phyloP scores from a whole-genome alignment of 176 grass and related monocot species.

The Oryza meridionalis region DNA sequence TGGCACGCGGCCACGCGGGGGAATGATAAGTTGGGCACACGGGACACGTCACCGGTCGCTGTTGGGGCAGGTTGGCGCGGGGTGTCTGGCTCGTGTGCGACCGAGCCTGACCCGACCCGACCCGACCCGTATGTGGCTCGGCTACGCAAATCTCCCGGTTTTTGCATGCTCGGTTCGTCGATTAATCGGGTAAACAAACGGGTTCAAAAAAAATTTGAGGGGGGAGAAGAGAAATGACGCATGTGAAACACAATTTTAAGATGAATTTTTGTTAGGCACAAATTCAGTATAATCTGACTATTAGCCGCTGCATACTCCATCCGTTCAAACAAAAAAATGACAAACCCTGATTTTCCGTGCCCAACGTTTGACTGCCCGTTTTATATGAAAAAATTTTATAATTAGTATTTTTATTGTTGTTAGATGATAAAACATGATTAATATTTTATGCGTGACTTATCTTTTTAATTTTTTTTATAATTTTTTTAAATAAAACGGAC shows the following conservation, averaged over 20 bases:
- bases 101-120: not conserved
- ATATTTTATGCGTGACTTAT: too few relatives aligned
- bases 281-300: not conserved
- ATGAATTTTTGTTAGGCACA: not conserved
- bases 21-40: not conserved
- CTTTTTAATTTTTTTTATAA: too few relatives aligned
- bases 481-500: too few relatives aligned
- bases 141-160: not conserved
- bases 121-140: not conserved
- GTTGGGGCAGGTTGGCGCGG: slow-evolving; percentile 19
- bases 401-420: too few relatives aligned
- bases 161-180: not conserved
- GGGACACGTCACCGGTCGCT: slow-evolving; percentile 14
- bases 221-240: not conserved
- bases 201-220: not conserved
- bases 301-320: not conserved
- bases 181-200: not conserved
- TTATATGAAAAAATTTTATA: too few relatives aligned
- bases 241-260: not conserved
- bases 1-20: not conserved
- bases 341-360: too few relatives aligned
- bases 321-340: too few relatives aligned
- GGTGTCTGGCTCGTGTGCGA: not conserved
- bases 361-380: too few relatives aligned
- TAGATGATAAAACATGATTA: too few relatives aligned